These are phyloP conservation scores for Echites panduratus DNA, from an alignment of 257 asterid species.

Conservation along the genomic window DNA sequence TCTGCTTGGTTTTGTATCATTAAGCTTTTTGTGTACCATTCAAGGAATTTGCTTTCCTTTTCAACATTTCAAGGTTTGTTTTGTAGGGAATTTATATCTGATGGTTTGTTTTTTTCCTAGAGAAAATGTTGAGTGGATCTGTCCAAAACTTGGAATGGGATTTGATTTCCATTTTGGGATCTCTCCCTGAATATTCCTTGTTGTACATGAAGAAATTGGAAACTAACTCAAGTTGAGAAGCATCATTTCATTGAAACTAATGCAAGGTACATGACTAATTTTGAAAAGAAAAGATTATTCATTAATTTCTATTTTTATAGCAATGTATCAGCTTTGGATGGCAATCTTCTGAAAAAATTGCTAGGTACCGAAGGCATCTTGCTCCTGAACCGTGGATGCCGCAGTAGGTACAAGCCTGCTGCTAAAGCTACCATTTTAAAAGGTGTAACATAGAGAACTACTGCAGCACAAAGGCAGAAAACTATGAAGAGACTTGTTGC, in stretches of 20 bases:
- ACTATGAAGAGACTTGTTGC: conserved; percentile 37
- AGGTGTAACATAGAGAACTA: conserved; percentile 32
- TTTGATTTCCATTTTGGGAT: background rate
- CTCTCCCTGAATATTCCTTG: background rate
- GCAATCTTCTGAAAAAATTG: conserved; percentile 42
- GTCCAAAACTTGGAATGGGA: background rate
- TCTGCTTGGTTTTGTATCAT: background rate
- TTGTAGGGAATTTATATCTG: background rate
- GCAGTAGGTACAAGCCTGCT: conserved; percentile 23
- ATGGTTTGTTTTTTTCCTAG: too few species aligned
- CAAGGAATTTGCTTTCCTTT: too few species aligned
- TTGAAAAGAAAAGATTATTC: background rate
- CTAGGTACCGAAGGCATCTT: conserved; percentile 35
- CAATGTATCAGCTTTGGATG: conserved; percentile 42
- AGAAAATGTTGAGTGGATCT: background rate
- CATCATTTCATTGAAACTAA: background rate
- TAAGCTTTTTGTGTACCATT: too few species aligned
- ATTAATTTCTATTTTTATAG: conserved; percentile 13
- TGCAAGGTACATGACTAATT: background rate
- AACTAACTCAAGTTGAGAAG: background rate
- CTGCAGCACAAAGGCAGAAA: conserved; percentile 33
- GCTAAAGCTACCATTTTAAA: conserved; percentile 24
- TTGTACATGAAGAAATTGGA: background rate
- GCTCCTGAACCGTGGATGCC: conserved; percentile 44
- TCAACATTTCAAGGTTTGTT: background rate